Conservation (phyloP, 345 rosid species). For the Sonneratia caseolaris region DNA sequence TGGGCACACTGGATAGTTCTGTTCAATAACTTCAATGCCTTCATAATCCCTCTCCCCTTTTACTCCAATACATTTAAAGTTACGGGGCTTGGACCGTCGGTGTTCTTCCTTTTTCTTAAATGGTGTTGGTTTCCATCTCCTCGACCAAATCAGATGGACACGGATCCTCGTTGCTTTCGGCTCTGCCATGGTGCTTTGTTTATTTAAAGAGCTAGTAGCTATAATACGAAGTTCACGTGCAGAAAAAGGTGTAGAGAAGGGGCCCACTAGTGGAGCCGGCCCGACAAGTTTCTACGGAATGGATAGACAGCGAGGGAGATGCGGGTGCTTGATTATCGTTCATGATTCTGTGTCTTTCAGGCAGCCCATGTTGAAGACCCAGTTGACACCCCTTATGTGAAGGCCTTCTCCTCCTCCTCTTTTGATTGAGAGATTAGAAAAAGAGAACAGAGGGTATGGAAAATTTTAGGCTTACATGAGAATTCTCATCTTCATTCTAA, state of each 20-base stretch:
- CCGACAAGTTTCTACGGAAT: neutral
- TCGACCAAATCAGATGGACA: neutral
- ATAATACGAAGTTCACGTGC: neutral
- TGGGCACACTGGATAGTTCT: too few relatives aligned
- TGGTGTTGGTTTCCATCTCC: too few relatives aligned
- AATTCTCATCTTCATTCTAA: too few relatives aligned
- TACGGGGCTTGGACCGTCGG: too few relatives aligned
- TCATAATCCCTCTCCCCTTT: too few relatives aligned
- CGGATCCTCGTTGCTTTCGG: neutral
- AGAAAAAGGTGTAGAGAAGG: neutral
- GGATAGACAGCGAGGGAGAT: neutral
- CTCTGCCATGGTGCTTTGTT: neutral
- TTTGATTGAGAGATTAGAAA: too few relatives aligned
- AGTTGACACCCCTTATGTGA: neutral
- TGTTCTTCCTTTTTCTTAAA: too few relatives aligned
- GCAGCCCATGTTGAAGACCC: neutral
- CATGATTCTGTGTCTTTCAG: neutral
- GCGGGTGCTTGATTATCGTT: neutral
- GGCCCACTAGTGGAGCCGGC: neutral
- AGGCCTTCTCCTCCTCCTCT: too few relatives aligned
- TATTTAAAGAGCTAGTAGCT: neutral
- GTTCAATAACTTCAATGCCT: too few relatives aligned
- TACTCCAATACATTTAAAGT: too few relatives aligned
- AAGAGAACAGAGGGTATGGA: too few relatives aligned
- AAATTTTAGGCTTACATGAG: too few relatives aligned